Percentiles rank a stretch among this genome's conserved stretches.
These are phyloP conservation scores for Cystobasidium tubakii DNA, from an alignment of 768 basidiomycete genomes.

Conservation along the genomic window DNA sequence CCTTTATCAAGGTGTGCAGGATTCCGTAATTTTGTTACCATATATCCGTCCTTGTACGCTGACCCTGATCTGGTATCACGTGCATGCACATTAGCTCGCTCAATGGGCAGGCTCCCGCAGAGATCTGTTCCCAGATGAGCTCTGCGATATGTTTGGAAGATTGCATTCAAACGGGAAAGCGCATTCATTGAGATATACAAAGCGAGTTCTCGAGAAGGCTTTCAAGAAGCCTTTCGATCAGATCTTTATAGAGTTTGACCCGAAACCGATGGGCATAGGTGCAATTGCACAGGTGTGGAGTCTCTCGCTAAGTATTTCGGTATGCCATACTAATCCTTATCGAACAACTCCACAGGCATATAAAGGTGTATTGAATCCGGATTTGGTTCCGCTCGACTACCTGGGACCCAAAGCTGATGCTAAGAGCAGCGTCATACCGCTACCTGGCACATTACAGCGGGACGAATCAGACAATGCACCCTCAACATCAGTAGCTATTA, in stretches of 20 bases:
- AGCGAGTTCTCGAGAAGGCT: slow-evolving; percentile 68
- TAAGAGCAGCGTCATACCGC: slow-evolving; percentile 7
- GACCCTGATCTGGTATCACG: background rate
- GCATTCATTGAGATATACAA: slow-evolving; percentile 74
- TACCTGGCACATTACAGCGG: slow-evolving; percentile 38
- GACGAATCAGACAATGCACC: slow-evolving; percentile 59
- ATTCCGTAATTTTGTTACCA: too few relatives aligned
- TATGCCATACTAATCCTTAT: too few relatives aligned
- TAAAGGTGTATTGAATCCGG: slow-evolving; percentile 71
- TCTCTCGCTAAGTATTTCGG: too few relatives aligned
- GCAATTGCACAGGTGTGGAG: slow-evolving; percentile 80
- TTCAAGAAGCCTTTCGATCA: slow-evolving; percentile 77
- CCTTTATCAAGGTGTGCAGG: slow-evolving; percentile 80
- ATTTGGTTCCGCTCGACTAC: slow-evolving; percentile 79
- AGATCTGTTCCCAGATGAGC: slow-evolving; percentile 78
- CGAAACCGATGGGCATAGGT: slow-evolving; percentile 85
- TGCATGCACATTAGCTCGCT: slow-evolving; percentile 60
- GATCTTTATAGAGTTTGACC: slow-evolving; percentile 84
- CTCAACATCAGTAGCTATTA: slow-evolving; percentile 84
- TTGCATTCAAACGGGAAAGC: slow-evolving; percentile 81
- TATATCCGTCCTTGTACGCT: background rate
- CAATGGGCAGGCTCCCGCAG: slow-evolving; percentile 97
- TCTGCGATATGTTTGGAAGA: slow-evolving; percentile 76
- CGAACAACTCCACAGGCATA: slow-evolving; percentile 67
- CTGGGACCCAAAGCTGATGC: slow-evolving; percentile 62